phyloP scores from a whole-genome alignment of 331 rosid genomes.

The Pyracantha coccinea region DNA sequence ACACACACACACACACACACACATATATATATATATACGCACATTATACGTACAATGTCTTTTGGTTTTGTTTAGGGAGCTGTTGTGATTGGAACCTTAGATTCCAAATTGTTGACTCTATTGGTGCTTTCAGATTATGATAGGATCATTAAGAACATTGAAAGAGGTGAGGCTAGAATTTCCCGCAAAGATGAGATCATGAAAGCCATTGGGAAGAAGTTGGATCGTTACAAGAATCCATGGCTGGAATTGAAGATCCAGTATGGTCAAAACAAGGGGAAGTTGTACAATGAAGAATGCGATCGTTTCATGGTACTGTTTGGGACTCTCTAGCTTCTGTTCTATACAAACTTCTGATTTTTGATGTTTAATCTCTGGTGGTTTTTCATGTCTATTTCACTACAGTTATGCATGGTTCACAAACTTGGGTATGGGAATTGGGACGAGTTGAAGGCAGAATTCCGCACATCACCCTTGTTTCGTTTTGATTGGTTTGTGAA shows the following conservation, averaged over 20 bases:
- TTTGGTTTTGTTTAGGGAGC: not conserved
- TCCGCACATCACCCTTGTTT: conserved; percentile 89
- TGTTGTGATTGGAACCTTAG: not conserved
- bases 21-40: not conserved
- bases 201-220: conserved; percentile 98
- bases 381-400: not conserved
- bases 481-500: conserved; percentile 99
- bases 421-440: conserved; percentile 98
- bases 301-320: conserved; percentile 83
- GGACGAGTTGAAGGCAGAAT: conserved; percentile 99
- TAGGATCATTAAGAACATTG: conserved; percentile 90
- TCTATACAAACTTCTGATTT: not conserved
- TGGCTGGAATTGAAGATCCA: conserved; percentile 94
- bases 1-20: too few species aligned
- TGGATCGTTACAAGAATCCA: conserved; percentile 97
- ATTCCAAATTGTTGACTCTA: not conserved
- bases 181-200: conserved; percentile 95
- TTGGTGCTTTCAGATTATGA: conserved; percentile 61
- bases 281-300: conserved; percentile 96
- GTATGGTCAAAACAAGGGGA: conserved; percentile 98
- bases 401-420: conserved; percentile 95
- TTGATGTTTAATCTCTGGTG: not conserved
- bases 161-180: conserved; percentile 97
- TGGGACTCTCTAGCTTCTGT: not conserved
- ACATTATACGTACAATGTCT: not conserved